Evolutionary conservation across 2,329 filamentous ascomycete genomes (phyloP).

Genomic region (Aspergillus pseudoterreus): DNA sequence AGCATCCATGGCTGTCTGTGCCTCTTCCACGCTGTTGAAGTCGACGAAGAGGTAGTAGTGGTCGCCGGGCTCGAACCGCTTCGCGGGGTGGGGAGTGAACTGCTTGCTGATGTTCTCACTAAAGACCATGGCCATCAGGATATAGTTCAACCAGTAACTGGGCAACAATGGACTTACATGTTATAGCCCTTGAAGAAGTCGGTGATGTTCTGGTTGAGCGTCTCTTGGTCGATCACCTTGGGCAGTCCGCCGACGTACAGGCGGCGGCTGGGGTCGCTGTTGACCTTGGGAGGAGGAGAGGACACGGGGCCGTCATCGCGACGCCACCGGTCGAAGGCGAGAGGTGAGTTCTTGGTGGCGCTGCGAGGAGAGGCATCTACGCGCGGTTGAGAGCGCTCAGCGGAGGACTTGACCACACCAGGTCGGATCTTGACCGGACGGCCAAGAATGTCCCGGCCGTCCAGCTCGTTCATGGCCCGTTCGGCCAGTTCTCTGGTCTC

Average conservation of each 20-base stretch:
- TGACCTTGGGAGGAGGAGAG: constrained; percentile 20
- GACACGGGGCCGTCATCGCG: constrained; percentile 38
- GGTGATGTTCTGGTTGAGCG: constrained; percentile 41
- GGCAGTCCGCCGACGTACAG: constrained; percentile 49
- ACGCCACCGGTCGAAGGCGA: constrained; percentile 42
- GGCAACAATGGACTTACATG: constrained; percentile 28
- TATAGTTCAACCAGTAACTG: neutral
- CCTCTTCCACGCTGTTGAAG: constrained; percentile 54
- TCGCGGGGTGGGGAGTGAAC: constrained; percentile 58
- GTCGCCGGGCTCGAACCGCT: constrained; percentile 49
- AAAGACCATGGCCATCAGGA: constrained; percentile 3
- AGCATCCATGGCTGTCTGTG: constrained; percentile 47
- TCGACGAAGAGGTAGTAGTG: constrained; percentile 67
- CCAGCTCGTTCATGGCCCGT: constrained; percentile 54
- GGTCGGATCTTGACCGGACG: constrained; percentile 63
- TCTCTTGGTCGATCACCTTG: constrained; percentile 39
- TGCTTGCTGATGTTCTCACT: constrained; percentile 48
- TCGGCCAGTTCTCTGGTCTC: constrained; percentile 54
- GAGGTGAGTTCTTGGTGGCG: constrained; percentile 17
- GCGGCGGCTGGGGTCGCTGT: constrained; percentile 38
- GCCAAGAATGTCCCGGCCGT: constrained; percentile 53
- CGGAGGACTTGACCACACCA: constrained; percentile 54
- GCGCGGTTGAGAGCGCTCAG: constrained; percentile 25
- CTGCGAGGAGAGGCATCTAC: constrained; percentile 19
- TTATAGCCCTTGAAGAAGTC: constrained; percentile 44